phyloP scores from a whole-genome alignment of 345 rosid species.

The Geranium brycei region DNA sequence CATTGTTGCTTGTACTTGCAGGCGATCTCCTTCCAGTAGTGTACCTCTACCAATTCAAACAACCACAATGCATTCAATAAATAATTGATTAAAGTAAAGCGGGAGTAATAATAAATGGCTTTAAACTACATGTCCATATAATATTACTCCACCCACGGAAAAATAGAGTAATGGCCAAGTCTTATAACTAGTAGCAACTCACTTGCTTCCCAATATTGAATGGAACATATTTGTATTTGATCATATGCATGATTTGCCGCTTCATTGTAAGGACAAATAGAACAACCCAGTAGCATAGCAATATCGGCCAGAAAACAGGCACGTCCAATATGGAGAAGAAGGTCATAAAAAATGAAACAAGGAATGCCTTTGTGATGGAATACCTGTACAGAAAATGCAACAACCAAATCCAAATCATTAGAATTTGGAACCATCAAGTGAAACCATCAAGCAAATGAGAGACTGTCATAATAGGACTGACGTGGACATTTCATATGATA shows the following conservation, averaged over 20 bases:
- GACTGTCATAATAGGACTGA: not conserved
- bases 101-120: too few species aligned
- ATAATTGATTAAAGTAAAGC: not conserved
- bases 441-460: not conserved
- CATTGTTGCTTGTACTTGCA: constrained; percentile 29
- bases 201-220: constrained; percentile 71
- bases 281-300: constrained; percentile 68
- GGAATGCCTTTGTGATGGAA: constrained; percentile 62
- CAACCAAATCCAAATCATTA: not conserved
- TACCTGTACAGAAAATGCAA: constrained; percentile 30
- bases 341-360: constrained; percentile 65
- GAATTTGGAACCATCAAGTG: not conserved
- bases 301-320: constrained; percentile 82
- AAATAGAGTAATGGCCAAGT: not conserved
- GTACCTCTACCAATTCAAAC: constrained; percentile 20
- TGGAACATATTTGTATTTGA: constrained; percentile 72
- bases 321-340: constrained; percentile 72
- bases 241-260: constrained; percentile 73
- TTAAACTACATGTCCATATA: not conserved
- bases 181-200: constrained; percentile 3
- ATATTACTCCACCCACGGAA: not conserved
- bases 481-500: too few species aligned
- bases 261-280: constrained; percentile 68
- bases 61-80: not conserved
- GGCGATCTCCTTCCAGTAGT: constrained; percentile 43